phyloP scores from a whole-genome alignment of 2,329 filamentous ascomycete genomes.

The Fusarium sp. region DNA sequence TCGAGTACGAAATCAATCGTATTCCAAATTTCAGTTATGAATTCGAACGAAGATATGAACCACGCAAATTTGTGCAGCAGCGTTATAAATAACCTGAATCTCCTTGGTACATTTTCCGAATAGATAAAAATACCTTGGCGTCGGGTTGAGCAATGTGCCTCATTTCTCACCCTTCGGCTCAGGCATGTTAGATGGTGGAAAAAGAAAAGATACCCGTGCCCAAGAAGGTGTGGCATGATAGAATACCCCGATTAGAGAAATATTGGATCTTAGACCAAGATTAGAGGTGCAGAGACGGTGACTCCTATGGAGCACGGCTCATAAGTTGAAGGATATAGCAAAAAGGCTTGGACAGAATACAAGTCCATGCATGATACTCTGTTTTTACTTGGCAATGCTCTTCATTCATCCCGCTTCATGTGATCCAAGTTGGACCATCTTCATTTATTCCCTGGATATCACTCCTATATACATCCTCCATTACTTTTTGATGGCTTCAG shows the following conservation, averaged over 20 bases:
- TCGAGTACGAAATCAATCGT: constrained; percentile 22
- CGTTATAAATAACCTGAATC: constrained; percentile 38
- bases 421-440: constrained; percentile 4
- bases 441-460: constrained; percentile 23
- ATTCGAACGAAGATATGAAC: constrained; percentile 38
- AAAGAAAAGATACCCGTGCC: constrained; percentile 17
- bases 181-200: constrained; percentile 18
- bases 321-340: neutral
- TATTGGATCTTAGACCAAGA: constrained; percentile 22
- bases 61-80: constrained; percentile 24
- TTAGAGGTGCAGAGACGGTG: constrained; percentile 5
- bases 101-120: constrained; percentile 38
- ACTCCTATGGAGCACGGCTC: neutral
- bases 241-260: constrained; percentile 25
- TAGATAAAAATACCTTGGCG: constrained; percentile 16
- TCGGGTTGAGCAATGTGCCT: constrained; percentile 12
- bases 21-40: constrained; percentile 35
- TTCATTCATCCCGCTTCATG: constrained; percentile 9
- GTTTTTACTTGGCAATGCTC: constrained; percentile 13
- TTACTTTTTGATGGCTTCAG: constrained; percentile 27
- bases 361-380: constrained; percentile 28
- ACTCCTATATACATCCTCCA: constrained; percentile 35
- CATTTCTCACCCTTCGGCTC: neutral
- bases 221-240: constrained; percentile 6
- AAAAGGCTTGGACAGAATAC: constrained; percentile 27